Conservation (phyloP, 768 basidiomycete species). For the Ramaria rubella region DNA sequence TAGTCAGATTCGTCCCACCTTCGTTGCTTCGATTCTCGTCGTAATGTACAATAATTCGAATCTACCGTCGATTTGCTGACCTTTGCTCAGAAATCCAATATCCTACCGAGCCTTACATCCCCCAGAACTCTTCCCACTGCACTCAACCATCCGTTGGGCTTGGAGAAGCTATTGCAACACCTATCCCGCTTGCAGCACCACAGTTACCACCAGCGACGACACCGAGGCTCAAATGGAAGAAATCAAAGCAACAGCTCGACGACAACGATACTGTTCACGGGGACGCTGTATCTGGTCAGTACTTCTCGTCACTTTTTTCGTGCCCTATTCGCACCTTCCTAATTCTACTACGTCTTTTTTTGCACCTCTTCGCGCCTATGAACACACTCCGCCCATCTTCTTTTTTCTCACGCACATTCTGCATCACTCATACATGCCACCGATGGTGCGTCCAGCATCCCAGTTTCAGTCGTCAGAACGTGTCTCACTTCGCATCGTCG, state of each 20-base stretch:
- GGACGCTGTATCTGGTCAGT: background rate
- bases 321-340: background rate
- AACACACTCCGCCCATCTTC: background rate
- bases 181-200: background rate
- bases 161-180: background rate
- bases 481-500: slow-evolving; percentile 52
- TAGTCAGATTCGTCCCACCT: background rate
- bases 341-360: background rate
- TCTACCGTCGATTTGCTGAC: too few relatives aligned
- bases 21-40: too few relatives aligned
- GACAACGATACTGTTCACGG: background rate
- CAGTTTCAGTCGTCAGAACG: slow-evolving; percentile 46
- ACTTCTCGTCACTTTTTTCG: background rate
- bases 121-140: background rate
- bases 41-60: too few relatives aligned
- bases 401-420: background rate
- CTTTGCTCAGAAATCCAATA: slow-evolving; percentile 3
- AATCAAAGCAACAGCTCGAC: background rate
- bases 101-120: slow-evolving; percentile 1
- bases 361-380: background rate
- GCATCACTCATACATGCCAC: background rate
- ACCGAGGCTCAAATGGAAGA: background rate
- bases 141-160: slow-evolving; percentile 3
- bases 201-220: background rate
- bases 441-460: slow-evolving; percentile 2